Conservation (phyloP, 129 eudicot species). For the Tagetes erecta region DNA sequence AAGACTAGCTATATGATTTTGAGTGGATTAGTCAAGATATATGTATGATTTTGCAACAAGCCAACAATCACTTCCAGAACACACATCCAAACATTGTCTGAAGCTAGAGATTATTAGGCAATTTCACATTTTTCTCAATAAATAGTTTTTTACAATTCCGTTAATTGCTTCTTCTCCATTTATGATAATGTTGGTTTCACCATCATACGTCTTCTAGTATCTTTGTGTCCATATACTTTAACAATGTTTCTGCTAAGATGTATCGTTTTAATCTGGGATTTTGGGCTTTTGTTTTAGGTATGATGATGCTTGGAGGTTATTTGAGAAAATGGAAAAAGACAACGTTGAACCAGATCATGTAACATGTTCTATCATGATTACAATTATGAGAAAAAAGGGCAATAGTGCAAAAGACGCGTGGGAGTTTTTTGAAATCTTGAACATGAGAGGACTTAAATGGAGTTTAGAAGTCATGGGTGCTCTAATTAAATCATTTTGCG, state of each 20-base stretch:
- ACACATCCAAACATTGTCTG: slow-evolving; percentile 1
- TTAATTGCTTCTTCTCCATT: not conserved
- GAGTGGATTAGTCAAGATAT: not conserved
- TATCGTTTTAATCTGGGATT: not conserved
- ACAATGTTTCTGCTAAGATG: not conserved
- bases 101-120: not conserved
- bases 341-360: slow-evolving; percentile 73
- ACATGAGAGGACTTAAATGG: slow-evolving; percentile 72
- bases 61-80: not conserved
- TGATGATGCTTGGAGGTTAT: slow-evolving; percentile 81
- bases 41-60: not conserved
- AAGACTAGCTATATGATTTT: not conserved
- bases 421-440: slow-evolving; percentile 68
- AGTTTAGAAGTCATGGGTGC: slow-evolving; percentile 79
- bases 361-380: slow-evolving; percentile 83
- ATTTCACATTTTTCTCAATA: not conserved
- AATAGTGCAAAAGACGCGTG: slow-evolving; percentile 86
- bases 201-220: not conserved
- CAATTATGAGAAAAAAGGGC: slow-evolving; percentile 76
- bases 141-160: not conserved
- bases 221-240: not conserved
- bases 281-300: slow-evolving; percentile 48
- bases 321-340: slow-evolving; percentile 56
- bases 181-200: not conserved
- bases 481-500: slow-evolving; percentile 79